Evolutionary conservation across 495 filamentous ascomycete species (phyloP).

Genomic region (Cercophora samala): DNA sequence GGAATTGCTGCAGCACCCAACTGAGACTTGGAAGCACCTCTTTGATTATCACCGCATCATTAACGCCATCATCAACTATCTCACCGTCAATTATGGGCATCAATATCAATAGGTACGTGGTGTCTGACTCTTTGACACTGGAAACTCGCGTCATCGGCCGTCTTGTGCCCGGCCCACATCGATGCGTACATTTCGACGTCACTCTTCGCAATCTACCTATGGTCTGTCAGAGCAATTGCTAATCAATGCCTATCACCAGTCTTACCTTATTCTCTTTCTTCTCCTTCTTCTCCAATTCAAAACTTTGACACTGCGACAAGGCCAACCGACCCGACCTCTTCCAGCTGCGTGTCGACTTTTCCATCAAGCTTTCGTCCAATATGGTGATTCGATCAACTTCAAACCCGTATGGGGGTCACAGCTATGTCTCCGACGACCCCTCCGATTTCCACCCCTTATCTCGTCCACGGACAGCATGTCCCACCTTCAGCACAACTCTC

Average conservation of each 20-base stretch:
- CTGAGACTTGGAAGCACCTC: too few species aligned
- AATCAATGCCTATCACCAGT: not conserved
- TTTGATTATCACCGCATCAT: not conserved
- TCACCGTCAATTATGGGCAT: not conserved
- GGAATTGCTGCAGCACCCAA: too few species aligned
- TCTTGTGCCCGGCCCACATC: not conserved
- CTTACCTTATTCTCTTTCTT: not conserved
- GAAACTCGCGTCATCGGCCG: not conserved
- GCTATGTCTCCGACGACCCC: not conserved
- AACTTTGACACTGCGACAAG: not conserved
- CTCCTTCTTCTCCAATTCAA: not conserved
- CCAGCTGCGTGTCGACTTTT: not conserved
- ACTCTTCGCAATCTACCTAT: not conserved
- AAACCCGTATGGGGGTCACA: conserved; percentile 21
- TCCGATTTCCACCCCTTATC: not conserved
- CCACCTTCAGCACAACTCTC: conserved; percentile 23
- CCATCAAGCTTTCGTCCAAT: not conserved
- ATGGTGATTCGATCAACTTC: conserved; percentile 4
- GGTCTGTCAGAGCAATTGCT: not conserved
- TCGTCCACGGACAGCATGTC: not conserved
- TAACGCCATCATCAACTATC: not conserved
- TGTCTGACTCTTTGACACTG: not conserved
- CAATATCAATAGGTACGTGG: not conserved
- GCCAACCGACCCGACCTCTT: not conserved
- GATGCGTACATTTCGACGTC: not conserved